Base-by-base conservation (phyloP, 1,139 yeast genomes). In the Williopsis jadinii region DNA sequence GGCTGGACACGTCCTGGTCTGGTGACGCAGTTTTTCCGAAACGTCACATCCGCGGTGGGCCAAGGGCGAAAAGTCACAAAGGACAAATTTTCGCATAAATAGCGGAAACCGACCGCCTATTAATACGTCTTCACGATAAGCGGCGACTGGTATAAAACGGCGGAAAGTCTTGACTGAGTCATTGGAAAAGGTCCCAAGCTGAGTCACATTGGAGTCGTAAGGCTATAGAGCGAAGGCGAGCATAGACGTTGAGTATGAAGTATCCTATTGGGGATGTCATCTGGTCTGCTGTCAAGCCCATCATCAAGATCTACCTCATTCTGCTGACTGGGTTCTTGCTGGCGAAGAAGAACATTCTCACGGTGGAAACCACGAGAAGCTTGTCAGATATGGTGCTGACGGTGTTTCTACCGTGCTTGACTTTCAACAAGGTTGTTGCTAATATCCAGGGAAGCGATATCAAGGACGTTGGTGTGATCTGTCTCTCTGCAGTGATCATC, bases 221-320 rank as follows among this genome's bases (percentile, higher is more conserved):
- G 32, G 32, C 31, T 30, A 9, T 30, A 30, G 13, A 30, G 5
- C 14, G 11, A 9, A 15, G 13, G 13, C 13, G 13, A 6, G 13
- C 3, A 30, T 3, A 13, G 11, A 9, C 3, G 32, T n/a, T 12
- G 13, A 15, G 32, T 3, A 15, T 30, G 13, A 9, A 30, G 14
- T 13, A n/a, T 15, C 32, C 32, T n/a, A 58, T 86, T 33, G 95
- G 95, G 10, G 68, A 71, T 39, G 79, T 86, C 35, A 80, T 88
- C 10, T 88, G 84, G 67, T 71, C 86, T n/a, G 74, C 95, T 1
- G 86, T 85, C 37, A 87, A 86, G 66, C 97, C 97, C 15, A 82
- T 88, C 47, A 75, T 87, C 63, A 88, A 88, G 63, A 86, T 88
- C 52, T 86, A 87, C 56, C 64, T 85, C 56, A 84, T 86, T 56